Evolutionary conservation across 768 basidiomycete species (phyloP).

Genomic region (Ramaria rubella): DNA sequence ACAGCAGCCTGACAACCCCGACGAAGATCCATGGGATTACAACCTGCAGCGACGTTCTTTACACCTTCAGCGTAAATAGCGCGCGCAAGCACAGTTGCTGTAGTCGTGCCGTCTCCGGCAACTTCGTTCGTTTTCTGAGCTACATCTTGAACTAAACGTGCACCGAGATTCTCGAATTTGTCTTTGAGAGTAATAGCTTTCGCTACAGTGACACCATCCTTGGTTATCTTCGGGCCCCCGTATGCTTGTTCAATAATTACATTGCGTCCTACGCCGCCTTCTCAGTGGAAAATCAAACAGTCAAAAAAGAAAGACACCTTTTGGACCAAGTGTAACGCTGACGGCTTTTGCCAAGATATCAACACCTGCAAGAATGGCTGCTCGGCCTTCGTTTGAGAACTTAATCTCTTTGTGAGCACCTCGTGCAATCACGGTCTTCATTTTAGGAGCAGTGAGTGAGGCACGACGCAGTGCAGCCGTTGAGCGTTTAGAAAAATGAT

Average conservation of each 20-base stretch:
- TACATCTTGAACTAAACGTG: constrained; percentile 92
- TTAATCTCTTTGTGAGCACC: constrained; percentile 94
- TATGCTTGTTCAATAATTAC: constrained; percentile 96
- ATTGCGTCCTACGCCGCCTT: constrained; percentile 62
- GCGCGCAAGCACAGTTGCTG: constrained; percentile 92
- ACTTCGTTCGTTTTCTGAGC: constrained; percentile 95
- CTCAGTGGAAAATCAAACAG: constrained; percentile 7
- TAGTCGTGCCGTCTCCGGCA: constrained; percentile 97
- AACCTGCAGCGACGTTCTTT: constrained; percentile 98
- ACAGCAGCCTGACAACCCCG: constrained; percentile 97
- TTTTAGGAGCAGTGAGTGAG: constrained; percentile 46
- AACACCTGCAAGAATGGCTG: constrained; percentile 90
- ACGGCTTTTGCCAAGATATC: constrained; percentile 97
- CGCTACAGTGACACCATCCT: constrained; percentile 97
- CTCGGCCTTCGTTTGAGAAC: constrained; percentile 93
- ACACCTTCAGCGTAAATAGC: constrained; percentile 99
- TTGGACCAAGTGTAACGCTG: constrained; percentile 92
- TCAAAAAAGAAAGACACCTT: constrained; percentile 45
- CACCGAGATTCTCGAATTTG: constrained; percentile 98
- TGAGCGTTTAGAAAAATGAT: constrained; percentile 62
- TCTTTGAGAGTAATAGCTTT: constrained; percentile 92
- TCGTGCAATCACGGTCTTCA: constrained; percentile 36
- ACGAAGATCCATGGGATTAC: constrained; percentile 99
- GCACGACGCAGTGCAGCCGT: constrained; percentile 63
- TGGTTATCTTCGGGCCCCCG: constrained; percentile 92